Conservation (phyloP, 2,329 filamentous ascomycete species). For the Phoma sp. region DNA sequence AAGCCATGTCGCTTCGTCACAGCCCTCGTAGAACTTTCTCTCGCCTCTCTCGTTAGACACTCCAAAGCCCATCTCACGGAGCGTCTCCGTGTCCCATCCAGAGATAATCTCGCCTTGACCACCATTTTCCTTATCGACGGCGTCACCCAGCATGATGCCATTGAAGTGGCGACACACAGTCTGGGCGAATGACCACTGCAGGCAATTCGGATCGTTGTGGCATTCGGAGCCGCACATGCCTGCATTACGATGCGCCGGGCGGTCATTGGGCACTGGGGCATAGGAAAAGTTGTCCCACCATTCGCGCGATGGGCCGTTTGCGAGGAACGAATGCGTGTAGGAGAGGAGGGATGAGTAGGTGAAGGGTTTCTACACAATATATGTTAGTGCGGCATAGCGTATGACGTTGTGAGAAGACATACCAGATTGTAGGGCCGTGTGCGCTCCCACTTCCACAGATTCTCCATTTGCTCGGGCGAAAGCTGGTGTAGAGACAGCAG, state of each 20-base stretch:
- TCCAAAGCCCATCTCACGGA: conserved; percentile 44
- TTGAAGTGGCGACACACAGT: conserved; percentile 47
- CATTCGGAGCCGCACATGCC: conserved; percentile 45
- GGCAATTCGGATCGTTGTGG: conserved; percentile 39
- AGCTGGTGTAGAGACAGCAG: conserved; percentile 50
- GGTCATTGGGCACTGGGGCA: conserved; percentile 42
- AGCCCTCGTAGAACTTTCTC: conserved; percentile 40
- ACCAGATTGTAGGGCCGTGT: conserved; percentile 44
- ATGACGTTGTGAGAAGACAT: conserved; percentile 1
- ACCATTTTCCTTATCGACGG: conserved; percentile 40
- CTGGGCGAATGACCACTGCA: conserved; percentile 47
- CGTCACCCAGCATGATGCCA: conserved; percentile 44
- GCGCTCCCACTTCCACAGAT: conserved; percentile 57
- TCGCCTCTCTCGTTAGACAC: conserved; percentile 41
- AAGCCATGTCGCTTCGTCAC: conserved; percentile 48
- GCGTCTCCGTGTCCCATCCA: conserved; percentile 48
- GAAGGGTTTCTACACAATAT: conserved; percentile 39
- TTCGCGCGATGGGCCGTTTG: conserved; percentile 37
- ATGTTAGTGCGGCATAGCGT: conserved; percentile 1
- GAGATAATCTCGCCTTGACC: conserved; percentile 46
- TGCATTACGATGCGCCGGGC: conserved; percentile 42
- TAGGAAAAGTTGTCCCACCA: conserved; percentile 47
- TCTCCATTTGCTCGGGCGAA: conserved; percentile 55
- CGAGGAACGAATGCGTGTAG: conserved; percentile 45
- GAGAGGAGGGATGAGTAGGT: conserved; percentile 46